A percentile compares a stretch with the other conserved stretches of the same genome.
Conservation (phyloP, 768 basidiomycete species). For the Suillus alpinus region DNA sequence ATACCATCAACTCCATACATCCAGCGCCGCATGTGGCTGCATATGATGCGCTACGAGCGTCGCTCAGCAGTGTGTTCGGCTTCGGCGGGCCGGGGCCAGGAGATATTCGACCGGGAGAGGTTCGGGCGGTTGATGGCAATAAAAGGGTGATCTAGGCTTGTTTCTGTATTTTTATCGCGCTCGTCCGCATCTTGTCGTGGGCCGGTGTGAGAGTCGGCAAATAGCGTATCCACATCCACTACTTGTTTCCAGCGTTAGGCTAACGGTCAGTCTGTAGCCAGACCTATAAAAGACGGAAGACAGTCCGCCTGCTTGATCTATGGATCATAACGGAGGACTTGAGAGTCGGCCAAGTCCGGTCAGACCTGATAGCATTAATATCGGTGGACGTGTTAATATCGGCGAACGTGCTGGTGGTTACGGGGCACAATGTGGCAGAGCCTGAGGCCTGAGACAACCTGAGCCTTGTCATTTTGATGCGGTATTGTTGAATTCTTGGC, state of each 20-base stretch:
- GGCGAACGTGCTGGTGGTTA: background rate
- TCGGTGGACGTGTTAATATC: background rate
- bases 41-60: conserved; percentile 55
- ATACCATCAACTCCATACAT: conserved; percentile 72
- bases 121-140: conserved; percentile 8
- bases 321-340: background rate
- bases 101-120: conserved; percentile 16
- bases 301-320: background rate
- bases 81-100: conserved; percentile 10
- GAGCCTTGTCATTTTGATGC: background rate
- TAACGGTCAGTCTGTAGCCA: background rate
- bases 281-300: background rate
- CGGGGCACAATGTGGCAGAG: background rate
- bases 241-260: background rate
- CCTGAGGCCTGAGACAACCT: background rate
- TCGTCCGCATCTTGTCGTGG: background rate
- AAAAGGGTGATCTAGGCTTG: background rate
- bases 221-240: background rate
- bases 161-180: background rate
- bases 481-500: background rate
- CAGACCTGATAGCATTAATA: background rate
- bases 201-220: background rate
- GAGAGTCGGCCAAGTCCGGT: background rate
- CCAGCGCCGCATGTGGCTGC: conserved; percentile 73
- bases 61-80: conserved; percentile 26